A percentile compares a stretch with the other conserved stretches of the same genome.
These are phyloP conservation scores for Claviceps arundinis DNA, from an alignment of 2,329 filamentous ascomycete genomes.

Conservation along the genomic window DNA sequence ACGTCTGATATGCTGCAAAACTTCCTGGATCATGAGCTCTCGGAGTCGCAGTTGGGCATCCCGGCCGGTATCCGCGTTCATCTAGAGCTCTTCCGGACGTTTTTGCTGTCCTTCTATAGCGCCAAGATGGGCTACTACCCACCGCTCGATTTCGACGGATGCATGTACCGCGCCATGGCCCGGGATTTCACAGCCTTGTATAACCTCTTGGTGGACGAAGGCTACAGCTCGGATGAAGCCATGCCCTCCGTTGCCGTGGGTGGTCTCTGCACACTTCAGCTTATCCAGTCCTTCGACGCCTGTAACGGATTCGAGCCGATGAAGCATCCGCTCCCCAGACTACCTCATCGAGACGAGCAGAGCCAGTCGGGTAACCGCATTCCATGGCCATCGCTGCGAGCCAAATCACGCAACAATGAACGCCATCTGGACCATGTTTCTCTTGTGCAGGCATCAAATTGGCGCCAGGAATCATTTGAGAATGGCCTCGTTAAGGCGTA, in stretches of 20 bases:
- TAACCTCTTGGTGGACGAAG: constrained; percentile 53
- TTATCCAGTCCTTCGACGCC: constrained; percentile 51
- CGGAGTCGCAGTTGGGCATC: constrained; percentile 51
- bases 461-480: constrained; percentile 22
- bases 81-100: constrained; percentile 58
- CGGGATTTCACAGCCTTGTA: constrained; percentile 60
- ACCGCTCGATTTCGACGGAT: constrained; percentile 32
- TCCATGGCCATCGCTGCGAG: constrained; percentile 27
- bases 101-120: constrained; percentile 53
- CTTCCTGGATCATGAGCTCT: constrained; percentile 61
- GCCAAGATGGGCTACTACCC: constrained; percentile 61
- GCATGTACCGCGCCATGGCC: constrained; percentile 47
- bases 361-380: constrained; percentile 18
- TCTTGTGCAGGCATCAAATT: constrained; percentile 37
- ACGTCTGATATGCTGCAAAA: constrained; percentile 45
- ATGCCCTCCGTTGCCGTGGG: constrained; percentile 44
- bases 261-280: constrained; percentile 58
- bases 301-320: constrained; percentile 46
- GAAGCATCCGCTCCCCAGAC: constrained; percentile 51
- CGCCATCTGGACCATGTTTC: constrained; percentile 39
- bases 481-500: constrained; percentile 55
- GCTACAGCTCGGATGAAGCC: constrained; percentile 34
- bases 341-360: constrained; percentile 36
- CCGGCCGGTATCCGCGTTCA: constrained; percentile 48
- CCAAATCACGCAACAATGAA: constrained; percentile 33